A percentile compares a stretch with the other conserved stretches of the same genome.
Conservation (phyloP, 352 stramenopile species). For the Globisporangium parvum region DNA sequence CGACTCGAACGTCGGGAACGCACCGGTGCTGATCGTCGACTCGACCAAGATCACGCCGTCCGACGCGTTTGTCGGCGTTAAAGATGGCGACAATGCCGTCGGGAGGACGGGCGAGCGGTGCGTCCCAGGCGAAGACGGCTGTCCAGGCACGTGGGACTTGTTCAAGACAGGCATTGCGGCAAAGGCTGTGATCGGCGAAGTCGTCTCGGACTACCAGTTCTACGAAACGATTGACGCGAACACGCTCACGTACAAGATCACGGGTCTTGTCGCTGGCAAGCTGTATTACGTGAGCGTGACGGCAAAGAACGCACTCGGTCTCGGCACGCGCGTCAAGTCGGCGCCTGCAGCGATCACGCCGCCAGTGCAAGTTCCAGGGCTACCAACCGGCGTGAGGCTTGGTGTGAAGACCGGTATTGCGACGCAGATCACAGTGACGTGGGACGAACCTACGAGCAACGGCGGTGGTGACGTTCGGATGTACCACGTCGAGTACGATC, state of each 20-base stretch:
- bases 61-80: slow-evolving; percentile 41
- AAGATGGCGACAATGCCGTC: slow-evolving; percentile 79
- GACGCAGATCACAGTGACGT: slow-evolving; percentile 56
- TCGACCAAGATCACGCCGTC: slow-evolving; percentile 48
- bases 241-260: slow-evolving; percentile 62
- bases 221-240: slow-evolving; percentile 64
- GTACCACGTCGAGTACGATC: slow-evolving; percentile 77
- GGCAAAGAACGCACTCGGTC: slow-evolving; percentile 82
- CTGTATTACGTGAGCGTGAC: slow-evolving; percentile 86
- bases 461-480: slow-evolving; percentile 57
- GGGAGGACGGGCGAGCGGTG: slow-evolving; percentile 30
- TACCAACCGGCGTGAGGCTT: slow-evolving; percentile 56
- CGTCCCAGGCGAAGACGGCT: slow-evolving; percentile 37
- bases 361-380: slow-evolving; percentile 72
- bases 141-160: slow-evolving; percentile 38
- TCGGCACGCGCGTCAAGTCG: slow-evolving; percentile 31
- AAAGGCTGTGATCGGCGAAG: slow-evolving; percentile 37
- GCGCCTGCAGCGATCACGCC: slow-evolving; percentile 38
- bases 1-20: slow-evolving; percentile 55
- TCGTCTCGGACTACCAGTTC: slow-evolving; percentile 51
- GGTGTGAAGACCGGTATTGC: slow-evolving; percentile 77
- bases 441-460: slow-evolving; percentile 38
- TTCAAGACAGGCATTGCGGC: slow-evolving; percentile 29
- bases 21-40: slow-evolving; percentile 43
- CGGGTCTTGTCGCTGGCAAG: slow-evolving; percentile 55